Base-by-base conservation (phyloP, 345 rosid genomes). In the Reutealis trisperma region DNA sequence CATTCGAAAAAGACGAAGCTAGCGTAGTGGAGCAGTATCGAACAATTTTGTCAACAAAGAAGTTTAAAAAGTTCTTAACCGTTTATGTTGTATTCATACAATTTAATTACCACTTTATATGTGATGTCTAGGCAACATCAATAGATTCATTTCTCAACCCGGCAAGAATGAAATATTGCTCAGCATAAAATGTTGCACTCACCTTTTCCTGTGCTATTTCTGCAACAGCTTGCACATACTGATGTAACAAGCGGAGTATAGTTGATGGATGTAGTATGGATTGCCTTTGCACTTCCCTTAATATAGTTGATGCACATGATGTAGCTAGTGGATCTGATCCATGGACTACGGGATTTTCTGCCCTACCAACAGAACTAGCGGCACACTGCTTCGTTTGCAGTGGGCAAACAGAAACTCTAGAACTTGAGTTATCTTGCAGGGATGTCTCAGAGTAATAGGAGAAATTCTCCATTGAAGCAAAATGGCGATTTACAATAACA, bases 151-250 rank as follows among this genome's bases (percentile, higher is more conserved):
- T 58, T 57, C 63, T 58, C 57, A 15, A 55, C n/a, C n/a, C 47
- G 42, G 30, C 55, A 15, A 21, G 64, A 70, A n/a, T 3, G 37
- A 21, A 60, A 44, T n/a, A 22, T 45, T 44, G 18, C 62, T 37
- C 10, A 21, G 70, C 22, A 41, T 61, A 25, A 27, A 64, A 75
- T 60, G 54, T 68, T 10, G 34, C 59, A 37, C 62, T 79, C 64
- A 91, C 97, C 95, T 91, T 86, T 77, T 87, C 93, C 57, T 81
- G 82, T 58, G 89, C 94, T 70, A 93, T 60, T 78, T 89, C 90
- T 34, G 88, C 75, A 63, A 91, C 86, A 73, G 83, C 86, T 76
- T 72, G 75, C 8, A 86, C 87, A 79, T 86, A 93, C 81, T 84
- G 90, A 80, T 79, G 84, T 74, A 93, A 75, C 66, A 87, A 71